Conservation (phyloP, 2,329 filamentous ascomycete species). For the Cercospora sesami region DNA sequence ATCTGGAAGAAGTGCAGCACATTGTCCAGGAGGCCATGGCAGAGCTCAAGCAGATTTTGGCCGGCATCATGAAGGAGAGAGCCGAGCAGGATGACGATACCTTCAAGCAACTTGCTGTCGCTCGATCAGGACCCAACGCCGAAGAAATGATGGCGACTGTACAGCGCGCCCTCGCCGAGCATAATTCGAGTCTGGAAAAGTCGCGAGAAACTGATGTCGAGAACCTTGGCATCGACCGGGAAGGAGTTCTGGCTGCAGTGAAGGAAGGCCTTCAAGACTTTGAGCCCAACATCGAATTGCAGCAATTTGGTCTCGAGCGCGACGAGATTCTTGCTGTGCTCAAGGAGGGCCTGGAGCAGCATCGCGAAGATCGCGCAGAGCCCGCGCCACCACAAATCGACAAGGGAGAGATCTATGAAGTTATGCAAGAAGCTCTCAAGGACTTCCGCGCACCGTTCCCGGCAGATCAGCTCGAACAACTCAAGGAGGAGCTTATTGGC, state of each 20-base stretch:
- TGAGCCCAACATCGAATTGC: constrained; percentile 87
- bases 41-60: constrained; percentile 82
- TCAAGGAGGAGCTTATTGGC: constrained; percentile 78
- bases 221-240: constrained; percentile 49
- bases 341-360: constrained; percentile 79
- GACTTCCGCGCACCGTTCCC: constrained; percentile 72
- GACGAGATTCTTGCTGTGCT: constrained; percentile 88
- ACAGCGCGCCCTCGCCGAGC: constrained; percentile 69
- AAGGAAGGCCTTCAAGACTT: constrained; percentile 91
- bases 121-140: constrained; percentile 47
- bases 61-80: constrained; percentile 75
- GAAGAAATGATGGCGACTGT: constrained; percentile 85
- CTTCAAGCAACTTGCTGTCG: constrained; percentile 47
- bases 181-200: constrained; percentile 50
- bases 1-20: constrained; percentile 69
- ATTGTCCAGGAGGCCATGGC: constrained; percentile 79
- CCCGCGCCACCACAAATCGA: constrained; percentile 60
- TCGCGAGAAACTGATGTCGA: constrained; percentile 26
- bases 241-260: constrained; percentile 83
- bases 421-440: constrained; percentile 81
- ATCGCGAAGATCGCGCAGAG: constrained; percentile 56
- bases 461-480: constrained; percentile 63
- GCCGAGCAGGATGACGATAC: constrained; percentile 49
- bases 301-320: constrained; percentile 85
- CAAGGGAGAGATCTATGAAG: constrained; percentile 80